Conservation (phyloP, 2,329 filamentous ascomycete genomes). For the Nigrospora sphaerica region DNA sequence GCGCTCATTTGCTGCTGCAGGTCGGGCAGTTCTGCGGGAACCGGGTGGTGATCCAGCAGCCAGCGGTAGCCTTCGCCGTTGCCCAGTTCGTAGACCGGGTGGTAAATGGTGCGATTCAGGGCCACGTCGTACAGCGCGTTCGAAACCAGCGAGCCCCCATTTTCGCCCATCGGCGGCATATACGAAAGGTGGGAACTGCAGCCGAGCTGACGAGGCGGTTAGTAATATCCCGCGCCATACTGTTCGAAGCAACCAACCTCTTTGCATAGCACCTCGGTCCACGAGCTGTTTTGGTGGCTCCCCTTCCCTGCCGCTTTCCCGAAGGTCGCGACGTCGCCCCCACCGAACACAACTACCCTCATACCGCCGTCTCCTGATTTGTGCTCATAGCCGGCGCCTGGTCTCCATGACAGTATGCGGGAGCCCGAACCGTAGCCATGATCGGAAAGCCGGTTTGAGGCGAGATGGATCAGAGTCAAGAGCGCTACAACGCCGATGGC, state of each 20-base stretch:
- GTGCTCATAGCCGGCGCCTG: conserved; percentile 1
- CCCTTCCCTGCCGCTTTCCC: conserved; percentile 11
- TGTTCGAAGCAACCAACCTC: conserved; percentile 26
- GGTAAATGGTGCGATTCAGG: conserved; percentile 21
- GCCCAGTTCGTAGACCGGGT: conserved; percentile 25
- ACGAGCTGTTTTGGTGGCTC: conserved; percentile 18
- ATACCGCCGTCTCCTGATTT: conserved; percentile 21
- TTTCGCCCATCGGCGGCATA: conserved; percentile 34
- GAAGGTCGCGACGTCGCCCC: conserved; percentile 36
- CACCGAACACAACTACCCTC: conserved; percentile 46
- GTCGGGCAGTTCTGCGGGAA: conserved; percentile 30
- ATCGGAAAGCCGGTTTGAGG: conserved; percentile 5
- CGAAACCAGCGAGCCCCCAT: conserved; percentile 46
- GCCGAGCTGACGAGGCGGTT: conserved; percentile 27
- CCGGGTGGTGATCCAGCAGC: conserved; percentile 33
- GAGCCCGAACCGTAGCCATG: not conserved
- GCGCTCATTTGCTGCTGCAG: conserved; percentile 34
- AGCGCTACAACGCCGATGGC: conserved; percentile 9
- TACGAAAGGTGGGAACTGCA: conserved; percentile 40
- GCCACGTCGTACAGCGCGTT: conserved; percentile 47
- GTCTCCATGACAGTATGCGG: conserved; percentile 2
- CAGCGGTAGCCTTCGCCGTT: conserved; percentile 32
- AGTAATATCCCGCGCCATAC: no score
- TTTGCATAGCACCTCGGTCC: conserved; percentile 41
- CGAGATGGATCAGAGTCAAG: conserved; percentile 10